Percentiles rank a stretch among this genome's conserved stretches.
Evolutionary conservation across 1,284 basidiomycete genomes (phyloP).

Genomic region (Irpex sp.): DNA sequence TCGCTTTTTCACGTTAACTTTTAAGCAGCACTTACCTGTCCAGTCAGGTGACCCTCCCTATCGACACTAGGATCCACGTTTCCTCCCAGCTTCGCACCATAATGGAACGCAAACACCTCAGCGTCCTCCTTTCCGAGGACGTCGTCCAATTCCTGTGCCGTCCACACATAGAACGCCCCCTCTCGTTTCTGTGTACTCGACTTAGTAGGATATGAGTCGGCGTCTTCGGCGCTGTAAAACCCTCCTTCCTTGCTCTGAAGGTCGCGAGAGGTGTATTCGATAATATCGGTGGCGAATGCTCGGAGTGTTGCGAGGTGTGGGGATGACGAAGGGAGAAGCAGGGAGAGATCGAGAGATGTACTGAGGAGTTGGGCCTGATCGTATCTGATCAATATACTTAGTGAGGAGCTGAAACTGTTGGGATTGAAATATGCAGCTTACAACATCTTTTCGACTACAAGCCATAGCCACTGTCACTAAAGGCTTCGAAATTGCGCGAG

Average conservation of each 20-base stretch:
- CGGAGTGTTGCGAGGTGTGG: slow-evolving; percentile 21
- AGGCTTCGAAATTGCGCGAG: neutral
- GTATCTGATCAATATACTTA: slow-evolving; percentile 21
- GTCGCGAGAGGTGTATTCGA: slow-evolving; percentile 35
- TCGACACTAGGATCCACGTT: slow-evolving; percentile 40
- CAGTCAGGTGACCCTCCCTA: slow-evolving; percentile 36
- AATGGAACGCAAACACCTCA: slow-evolving; percentile 30
- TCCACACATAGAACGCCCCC: slow-evolving; percentile 45
- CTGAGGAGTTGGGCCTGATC: slow-evolving; percentile 37
- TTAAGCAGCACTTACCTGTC: slow-evolving; percentile 17
- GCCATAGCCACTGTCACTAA: neutral
- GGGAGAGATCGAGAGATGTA: slow-evolving; percentile 21
- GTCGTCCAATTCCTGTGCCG: slow-evolving; percentile 31
- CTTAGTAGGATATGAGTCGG: slow-evolving; percentile 34
- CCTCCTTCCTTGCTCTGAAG: slow-evolving; percentile 32
- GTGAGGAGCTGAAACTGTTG: neutral
- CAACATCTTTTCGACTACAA: slow-evolving; percentile 42
- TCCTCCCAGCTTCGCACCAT: slow-evolving; percentile 33
- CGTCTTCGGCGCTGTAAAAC: slow-evolving; percentile 43
- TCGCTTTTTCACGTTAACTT: too few species aligned
- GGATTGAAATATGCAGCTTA: slow-evolving; percentile 4
- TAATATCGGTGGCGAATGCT: slow-evolving; percentile 26
- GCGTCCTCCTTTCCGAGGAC: slow-evolving; percentile 27
- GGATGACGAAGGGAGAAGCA: slow-evolving; percentile 24
- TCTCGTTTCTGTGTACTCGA: slow-evolving; percentile 32